Evolutionary conservation across 345 rosid genomes (phyloP).

Genomic region (Eucalyptus caleyi): DNA sequence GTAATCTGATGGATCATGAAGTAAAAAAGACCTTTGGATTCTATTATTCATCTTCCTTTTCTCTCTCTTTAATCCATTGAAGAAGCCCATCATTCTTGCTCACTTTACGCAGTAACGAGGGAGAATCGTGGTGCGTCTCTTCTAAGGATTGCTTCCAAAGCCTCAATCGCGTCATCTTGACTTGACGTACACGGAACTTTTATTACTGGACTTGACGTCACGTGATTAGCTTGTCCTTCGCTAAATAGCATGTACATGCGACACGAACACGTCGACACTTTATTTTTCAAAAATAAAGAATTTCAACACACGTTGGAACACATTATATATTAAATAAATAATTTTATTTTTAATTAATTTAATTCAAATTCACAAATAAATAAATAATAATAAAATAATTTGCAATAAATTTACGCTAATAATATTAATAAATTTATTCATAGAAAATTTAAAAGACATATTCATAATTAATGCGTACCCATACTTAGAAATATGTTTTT

Average conservation of each 20-base stretch:
- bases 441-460: too few species aligned
- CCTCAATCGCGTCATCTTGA: background rate
- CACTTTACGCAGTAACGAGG: background rate
- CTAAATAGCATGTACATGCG: rapidly evolving
- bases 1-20: background rate
- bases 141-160: background rate
- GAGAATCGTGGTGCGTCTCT: background rate
- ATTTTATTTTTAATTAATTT: too few species aligned
- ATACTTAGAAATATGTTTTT: too few species aligned
- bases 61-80: background rate
- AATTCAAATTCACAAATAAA: too few species aligned
- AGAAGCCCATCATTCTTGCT: background rate
- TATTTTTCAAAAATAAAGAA: too few species aligned
- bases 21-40: background rate
- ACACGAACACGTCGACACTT: rapidly evolving
- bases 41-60: background rate
- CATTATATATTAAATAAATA: too few species aligned
- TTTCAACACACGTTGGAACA: rapidly evolving
- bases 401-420: too few species aligned
- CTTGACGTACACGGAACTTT: background rate
- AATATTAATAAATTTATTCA: too few species aligned
- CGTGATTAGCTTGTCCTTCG: background rate
- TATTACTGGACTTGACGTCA: background rate
- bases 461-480: too few species aligned
- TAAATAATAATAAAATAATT: too few species aligned